Evolutionary conservation across 2,329 filamentous ascomycete genomes (phyloP), one percentile per base, ranked within the genome.

Genomic region (Colletotrichum lindemuthianum): DNA sequence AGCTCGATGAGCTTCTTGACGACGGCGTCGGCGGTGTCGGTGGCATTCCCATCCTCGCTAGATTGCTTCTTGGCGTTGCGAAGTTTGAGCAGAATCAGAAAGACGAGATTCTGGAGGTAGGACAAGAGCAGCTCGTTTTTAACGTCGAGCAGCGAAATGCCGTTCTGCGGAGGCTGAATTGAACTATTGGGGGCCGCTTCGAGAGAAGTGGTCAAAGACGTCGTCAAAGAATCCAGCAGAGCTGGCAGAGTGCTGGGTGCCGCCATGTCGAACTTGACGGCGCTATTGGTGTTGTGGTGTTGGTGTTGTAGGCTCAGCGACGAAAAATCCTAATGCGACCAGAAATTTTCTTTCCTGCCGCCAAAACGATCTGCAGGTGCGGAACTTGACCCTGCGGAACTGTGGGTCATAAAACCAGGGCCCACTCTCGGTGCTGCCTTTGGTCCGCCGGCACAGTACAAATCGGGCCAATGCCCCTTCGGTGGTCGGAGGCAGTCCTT

Each of bases 101-200:
- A 97, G 48, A 96, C 92, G 4, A 98, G 87, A 72, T 97, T 96
- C 73, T 99, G 95, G 0, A 99, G 84, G 78, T 99, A 99, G 4
- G 95, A 95, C 43, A 99, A 88, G 15, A 99, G 88, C n/a, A 99
- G 85, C 75, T 99, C 96, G 78, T 96, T 98, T 81, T 99, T 99
- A 69, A 92, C 89, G 74, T 98, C 93, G 72, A 99, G 89, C 1
- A 99, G 88, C 0, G 96, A 97, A 63, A 99, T 96, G 73, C 96
- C 95, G 72, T 97, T 89, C 68, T 90, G 84, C 1, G 92, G 90
- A n/a, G 92, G 87, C 52, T 90, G 81, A 65, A 96, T 86, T n/a
- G 83, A 75, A 15, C 88, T 75, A 52, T 86, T 86, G 0, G 90
- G 87, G 0, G 90, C 84, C 6, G 90, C 88, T 63, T 93, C 88